phyloP scores from a whole-genome alignment of 2,329 filamentous ascomycete genomes.

The Ilyonectria destructans region DNA sequence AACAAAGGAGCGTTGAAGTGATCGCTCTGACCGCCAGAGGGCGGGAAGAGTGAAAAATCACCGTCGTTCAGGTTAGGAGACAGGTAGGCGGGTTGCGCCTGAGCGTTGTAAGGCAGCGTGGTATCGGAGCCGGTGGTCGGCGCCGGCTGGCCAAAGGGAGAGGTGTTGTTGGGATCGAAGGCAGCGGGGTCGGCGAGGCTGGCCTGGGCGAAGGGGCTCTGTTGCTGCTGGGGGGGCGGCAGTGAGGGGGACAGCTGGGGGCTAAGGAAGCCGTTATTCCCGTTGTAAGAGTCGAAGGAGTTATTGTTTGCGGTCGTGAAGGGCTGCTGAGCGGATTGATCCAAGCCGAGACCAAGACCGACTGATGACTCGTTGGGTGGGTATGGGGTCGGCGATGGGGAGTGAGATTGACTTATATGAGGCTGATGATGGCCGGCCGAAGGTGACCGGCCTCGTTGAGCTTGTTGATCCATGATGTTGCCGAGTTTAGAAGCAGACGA shows the following conservation, averaged over 20 bases:
- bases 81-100: constrained; percentile 64
- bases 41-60: constrained; percentile 78
- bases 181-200: constrained; percentile 56
- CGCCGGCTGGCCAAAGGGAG: constrained; percentile 61
- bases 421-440: constrained; percentile 71
- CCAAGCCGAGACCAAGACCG: constrained; percentile 73
- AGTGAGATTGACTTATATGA: constrained; percentile 80
- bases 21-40: constrained; percentile 66
- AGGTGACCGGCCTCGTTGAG: constrained; percentile 71
- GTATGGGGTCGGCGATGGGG: constrained; percentile 74
- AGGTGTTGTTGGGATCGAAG: constrained; percentile 60
- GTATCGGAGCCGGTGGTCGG: constrained; percentile 55
- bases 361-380: constrained; percentile 64
- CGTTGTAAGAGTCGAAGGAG: constrained; percentile 63
- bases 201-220: constrained; percentile 48
- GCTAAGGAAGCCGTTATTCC: constrained; percentile 65
- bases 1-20: constrained; percentile 77
- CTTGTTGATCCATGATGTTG: constrained; percentile 61
- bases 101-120: constrained; percentile 59
- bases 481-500: constrained; percentile 56
- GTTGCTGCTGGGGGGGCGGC: constrained; percentile 55
- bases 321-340: constrained; percentile 62
- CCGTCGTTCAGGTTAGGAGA: constrained; percentile 67
- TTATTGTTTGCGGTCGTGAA: constrained; percentile 54
- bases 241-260: constrained; percentile 60